Conservation (phyloP, 2,329 filamentous ascomycete species). For the Verticillium longisporum region DNA sequence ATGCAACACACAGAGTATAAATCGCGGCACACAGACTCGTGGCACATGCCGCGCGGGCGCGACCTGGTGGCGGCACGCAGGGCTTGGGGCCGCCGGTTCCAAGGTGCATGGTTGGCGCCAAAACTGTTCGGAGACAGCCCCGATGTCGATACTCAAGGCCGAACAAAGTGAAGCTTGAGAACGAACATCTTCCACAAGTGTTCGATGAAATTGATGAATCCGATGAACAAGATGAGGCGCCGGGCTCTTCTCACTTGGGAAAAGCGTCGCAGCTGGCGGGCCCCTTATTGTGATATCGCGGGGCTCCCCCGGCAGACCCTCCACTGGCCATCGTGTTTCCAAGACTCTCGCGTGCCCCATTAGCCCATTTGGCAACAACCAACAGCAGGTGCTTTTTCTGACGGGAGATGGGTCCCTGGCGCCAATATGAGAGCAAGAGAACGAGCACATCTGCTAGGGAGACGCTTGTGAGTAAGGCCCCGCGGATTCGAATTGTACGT, state of each 20-base stretch:
- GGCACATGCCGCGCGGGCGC: no score
- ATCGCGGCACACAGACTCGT: neutral
- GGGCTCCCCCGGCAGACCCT: neutral
- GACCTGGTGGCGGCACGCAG: no score
- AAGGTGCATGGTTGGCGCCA: neutral
- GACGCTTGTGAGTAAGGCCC: neutral
- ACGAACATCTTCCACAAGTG: neutral
- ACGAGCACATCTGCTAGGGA: neutral
- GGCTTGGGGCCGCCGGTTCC: no score
- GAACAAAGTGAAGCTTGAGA: neutral
- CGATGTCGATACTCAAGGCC: neutral
- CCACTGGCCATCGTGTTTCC: neutral
- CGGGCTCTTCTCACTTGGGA: neutral
- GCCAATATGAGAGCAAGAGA: neutral
- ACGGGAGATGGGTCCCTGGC: neutral
- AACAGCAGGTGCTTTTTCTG: neutral
- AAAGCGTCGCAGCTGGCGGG: neutral
- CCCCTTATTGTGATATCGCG: neutral
- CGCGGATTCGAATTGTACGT: neutral
- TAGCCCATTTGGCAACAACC: neutral
- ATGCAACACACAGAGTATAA: neutral
- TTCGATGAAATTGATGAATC: neutral
- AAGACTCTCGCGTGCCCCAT: neutral
- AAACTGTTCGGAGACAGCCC: neutral
- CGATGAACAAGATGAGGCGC: neutral